Evolutionary conservation across 257 asterid species (phyloP), one percentile per base, ranked within the genome.

Genomic region (Nicotiana obtusifolia): DNA sequence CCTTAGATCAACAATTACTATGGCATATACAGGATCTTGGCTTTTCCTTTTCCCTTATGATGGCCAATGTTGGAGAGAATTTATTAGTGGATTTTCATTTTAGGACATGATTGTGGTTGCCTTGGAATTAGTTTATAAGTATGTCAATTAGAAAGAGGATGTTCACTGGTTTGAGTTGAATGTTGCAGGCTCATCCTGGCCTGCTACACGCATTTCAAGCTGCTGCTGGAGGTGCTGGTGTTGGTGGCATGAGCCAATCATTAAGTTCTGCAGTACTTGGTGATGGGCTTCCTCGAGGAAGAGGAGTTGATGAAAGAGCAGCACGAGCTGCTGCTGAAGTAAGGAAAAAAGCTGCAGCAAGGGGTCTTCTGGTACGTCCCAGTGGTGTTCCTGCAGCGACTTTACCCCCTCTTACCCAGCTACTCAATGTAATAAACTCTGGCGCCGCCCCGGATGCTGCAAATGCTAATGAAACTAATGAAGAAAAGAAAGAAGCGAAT

Each of bases 291-390:
- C 92, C 93, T 11, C 90, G 97, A 30, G 95, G 93, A n/a, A 83
- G 93, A 53, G 98, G 97, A 54, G 92, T 92, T 10, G 98, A 94
- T 54, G 98, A 94, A 86, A 87, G 98, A 86, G 97, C 93, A 49
- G 98, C 94, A 35, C 88, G 90, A 54, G 98, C 99, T 67, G 90
- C 98, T 60, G 99, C 94, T 5, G 99, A 93, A 81, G 91, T 82
- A 62, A 86, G 97, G 62, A 94, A 93, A 86, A 96, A 94, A 86
- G 98, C 98, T 60, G 98, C 98, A 26, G 99, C 98, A 10, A 90
- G 90, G 84, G 98, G 98, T 81, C 91, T 93, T 62, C 77, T 86
- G 80, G 85, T 87, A 47, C 97, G 93, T 57, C 97, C 91, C 16
- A 97, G 88, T 17, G 95, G 91, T 52, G 91, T 88, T 78, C 92